A percentile compares a stretch with the other conserved stretches of the same genome.
phyloP scores from a whole-genome alignment of 169 alveolate genomes.

The Amoebophrya sp. region DNA sequence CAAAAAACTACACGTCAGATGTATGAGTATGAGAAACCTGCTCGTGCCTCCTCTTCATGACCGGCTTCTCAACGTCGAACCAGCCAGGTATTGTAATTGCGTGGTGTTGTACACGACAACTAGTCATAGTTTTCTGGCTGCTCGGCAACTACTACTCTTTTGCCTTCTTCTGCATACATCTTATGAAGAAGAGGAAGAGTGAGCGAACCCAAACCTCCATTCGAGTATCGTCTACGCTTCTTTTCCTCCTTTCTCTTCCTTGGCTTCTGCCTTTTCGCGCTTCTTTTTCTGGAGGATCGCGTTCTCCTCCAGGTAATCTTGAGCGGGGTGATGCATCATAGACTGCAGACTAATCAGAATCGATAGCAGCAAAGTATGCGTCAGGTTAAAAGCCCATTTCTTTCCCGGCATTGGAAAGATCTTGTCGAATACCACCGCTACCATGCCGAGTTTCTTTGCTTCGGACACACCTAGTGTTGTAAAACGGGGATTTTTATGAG shows the following conservation, averaged over 20 bases:
- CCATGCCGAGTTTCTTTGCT: neutral
- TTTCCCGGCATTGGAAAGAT: conserved; percentile 6
- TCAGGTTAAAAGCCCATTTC: conserved; percentile 27
- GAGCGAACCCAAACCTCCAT: no score
- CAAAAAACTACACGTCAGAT: no score
- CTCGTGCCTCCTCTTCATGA: no score
- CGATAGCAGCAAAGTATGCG: conserved; percentile 47
- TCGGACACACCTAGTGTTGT: neutral
- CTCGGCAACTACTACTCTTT: no score
- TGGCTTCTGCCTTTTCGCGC: conserved; percentile 8
- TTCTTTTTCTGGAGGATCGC: neutral
- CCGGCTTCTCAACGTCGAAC: no score
- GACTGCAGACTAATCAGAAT: conserved; percentile 41
- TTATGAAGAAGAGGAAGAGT: no score
- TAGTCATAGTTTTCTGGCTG: no score
- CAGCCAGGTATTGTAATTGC: no score
- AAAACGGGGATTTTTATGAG: neutral
- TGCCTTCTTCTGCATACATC: no score
- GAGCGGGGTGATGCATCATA: conserved; percentile 11
- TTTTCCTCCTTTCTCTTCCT: neutral
- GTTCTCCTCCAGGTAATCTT: neutral
- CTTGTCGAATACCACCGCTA: neutral
- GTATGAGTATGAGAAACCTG: no score
- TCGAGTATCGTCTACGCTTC: neutral
- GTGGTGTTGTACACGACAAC: no score